These are phyloP conservation scores for Calonectria honghensis DNA, from an alignment of 2,329 filamentous ascomycete genomes.

Conservation along the genomic window DNA sequence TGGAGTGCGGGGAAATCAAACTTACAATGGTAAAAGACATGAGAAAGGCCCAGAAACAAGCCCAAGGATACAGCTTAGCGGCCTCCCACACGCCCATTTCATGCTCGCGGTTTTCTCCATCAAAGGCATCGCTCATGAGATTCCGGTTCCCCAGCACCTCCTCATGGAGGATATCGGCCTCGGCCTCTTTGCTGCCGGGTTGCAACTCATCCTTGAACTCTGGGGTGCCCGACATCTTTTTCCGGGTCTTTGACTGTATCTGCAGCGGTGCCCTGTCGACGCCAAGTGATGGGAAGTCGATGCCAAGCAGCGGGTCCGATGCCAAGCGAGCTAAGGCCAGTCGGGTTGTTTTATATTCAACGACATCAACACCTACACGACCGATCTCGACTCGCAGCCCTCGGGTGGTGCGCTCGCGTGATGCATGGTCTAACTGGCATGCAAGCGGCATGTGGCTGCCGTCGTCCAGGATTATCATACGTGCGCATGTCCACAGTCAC, in stretches of 20 bases:
- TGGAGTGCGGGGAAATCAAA: conserved; percentile 33
- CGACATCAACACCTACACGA: neutral
- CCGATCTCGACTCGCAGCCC: neutral
- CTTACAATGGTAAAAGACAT: conserved; percentile 70
- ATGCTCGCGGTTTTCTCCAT: conserved; percentile 64
- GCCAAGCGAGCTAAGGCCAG: neutral
- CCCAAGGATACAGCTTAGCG: conserved; percentile 63
- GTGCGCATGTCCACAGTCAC: neutral
- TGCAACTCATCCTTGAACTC: neutral
- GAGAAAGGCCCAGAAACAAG: conserved; percentile 66
- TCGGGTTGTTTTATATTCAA: conserved; percentile 16
- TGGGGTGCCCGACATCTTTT: neutral
- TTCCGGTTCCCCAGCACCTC: conserved; percentile 19
- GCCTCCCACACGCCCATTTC: conserved; percentile 61
- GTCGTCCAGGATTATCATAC: neutral
- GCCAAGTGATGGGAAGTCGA: neutral
- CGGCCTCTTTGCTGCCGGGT: neutral
- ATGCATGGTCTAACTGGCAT: neutral
- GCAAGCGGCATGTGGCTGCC: neutral
- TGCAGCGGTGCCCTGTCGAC: neutral
- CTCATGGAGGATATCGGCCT: neutral
- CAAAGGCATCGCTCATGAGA: conserved; percentile 43
- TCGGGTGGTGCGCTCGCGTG: neutral
- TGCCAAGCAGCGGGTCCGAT: neutral
- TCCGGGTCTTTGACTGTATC: neutral